Percentiles rank a stretch among this genome's conserved stretches.
These are phyloP conservation scores for Clausena lansium DNA, from an alignment of 345 rosid species.

Conservation along the genomic window DNA sequence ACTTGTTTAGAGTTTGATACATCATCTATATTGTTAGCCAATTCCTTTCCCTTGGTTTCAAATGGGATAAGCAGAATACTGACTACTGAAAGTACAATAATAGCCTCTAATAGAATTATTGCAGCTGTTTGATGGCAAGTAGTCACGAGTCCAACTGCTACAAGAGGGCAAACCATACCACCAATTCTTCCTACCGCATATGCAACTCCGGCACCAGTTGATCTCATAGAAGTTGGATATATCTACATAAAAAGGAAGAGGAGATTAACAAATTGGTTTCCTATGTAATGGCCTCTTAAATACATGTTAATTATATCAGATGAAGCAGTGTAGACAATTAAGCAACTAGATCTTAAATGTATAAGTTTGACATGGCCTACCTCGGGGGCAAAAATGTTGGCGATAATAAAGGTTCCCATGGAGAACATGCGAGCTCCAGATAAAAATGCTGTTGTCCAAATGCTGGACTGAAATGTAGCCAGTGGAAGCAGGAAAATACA, in stretches of 20 bases:
- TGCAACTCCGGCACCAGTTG: constrained; percentile 66
- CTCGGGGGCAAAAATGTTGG: constrained; percentile 62
- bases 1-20: not conserved
- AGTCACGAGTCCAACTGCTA: constrained; percentile 47
- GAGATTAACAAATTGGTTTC: not conserved
- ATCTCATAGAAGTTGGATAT: constrained; percentile 55
- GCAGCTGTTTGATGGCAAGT: constrained; percentile 55
- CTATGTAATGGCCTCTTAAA: not conserved
- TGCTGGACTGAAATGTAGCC: constrained; percentile 34
- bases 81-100: constrained; percentile 32
- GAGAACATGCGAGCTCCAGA: constrained; percentile 63
- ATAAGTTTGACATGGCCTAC: constrained; percentile 16
- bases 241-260: constrained; percentile 24
- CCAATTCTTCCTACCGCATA: constrained; percentile 66
- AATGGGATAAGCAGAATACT: constrained; percentile 40
- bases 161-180: constrained; percentile 59
- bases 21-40: constrained; percentile 22
- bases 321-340: not conserved
- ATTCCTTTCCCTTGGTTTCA: constrained; percentile 54
- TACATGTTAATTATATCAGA: not conserved
- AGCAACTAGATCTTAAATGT: not conserved
- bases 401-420: constrained; percentile 41
- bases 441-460: constrained; percentile 42
- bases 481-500: constrained; percentile 53
- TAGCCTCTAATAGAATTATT: constrained; percentile 33